phyloP scores from a whole-genome alignment of 495 filamentous ascomycete genomes.

The Hypoxylon lienhwacheense region DNA sequence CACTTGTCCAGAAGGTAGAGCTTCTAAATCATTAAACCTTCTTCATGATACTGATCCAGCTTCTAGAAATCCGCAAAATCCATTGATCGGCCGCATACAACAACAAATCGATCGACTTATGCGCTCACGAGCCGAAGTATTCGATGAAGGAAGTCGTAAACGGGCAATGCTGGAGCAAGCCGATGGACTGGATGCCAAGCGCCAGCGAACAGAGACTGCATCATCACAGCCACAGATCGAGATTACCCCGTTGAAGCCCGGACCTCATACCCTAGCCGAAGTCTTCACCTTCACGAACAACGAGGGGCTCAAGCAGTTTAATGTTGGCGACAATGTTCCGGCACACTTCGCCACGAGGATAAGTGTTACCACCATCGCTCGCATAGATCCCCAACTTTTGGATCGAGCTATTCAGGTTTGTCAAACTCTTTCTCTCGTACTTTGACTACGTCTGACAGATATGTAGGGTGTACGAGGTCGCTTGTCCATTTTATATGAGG shows the following conservation, averaged over 20 bases:
- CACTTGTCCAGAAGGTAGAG: constrained; percentile 76
- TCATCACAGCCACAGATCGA: constrained; percentile 46
- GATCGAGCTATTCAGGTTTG: constrained; percentile 67
- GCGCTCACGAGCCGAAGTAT: constrained; percentile 70
- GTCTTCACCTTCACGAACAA: constrained; percentile 84
- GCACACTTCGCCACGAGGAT: constrained; percentile 74
- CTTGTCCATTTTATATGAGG: constrained; percentile 41
- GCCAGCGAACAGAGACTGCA: constrained; percentile 39
- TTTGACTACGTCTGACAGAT: constrained; percentile 42
- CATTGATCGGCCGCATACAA: constrained; percentile 70
- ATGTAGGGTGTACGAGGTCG: constrained; percentile 44
- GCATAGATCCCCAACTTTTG: constrained; percentile 63
- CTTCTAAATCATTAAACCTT: neutral
- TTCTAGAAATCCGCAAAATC: constrained; percentile 69
- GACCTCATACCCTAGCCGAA: constrained; percentile 73
- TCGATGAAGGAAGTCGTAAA: constrained; percentile 78
- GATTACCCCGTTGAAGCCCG: constrained; percentile 68
- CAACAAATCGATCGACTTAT: constrained; percentile 78
- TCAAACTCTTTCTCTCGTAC: constrained; percentile 51
- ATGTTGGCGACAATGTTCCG: constrained; percentile 72
- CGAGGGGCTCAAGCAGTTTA: constrained; percentile 70
- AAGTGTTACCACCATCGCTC: constrained; percentile 66
- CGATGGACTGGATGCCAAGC: constrained; percentile 55
- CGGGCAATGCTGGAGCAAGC: constrained; percentile 69
- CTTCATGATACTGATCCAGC: constrained; percentile 26